Conservation (phyloP, 2,329 filamentous ascomycete species). For the Epichloe coenophiala region DNA sequence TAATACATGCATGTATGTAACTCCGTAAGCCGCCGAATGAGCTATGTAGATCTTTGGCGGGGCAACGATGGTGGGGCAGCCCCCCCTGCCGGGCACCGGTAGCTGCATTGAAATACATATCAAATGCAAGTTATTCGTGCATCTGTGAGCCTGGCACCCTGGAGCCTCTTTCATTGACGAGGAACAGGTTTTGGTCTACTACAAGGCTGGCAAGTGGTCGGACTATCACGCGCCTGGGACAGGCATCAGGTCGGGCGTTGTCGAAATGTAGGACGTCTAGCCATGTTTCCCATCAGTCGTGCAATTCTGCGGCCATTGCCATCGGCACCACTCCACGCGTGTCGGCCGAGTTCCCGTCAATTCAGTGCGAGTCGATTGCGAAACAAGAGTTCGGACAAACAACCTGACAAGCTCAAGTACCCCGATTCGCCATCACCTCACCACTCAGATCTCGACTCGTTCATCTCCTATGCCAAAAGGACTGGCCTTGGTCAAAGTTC, state of each 20-base stretch:
- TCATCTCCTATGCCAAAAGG: slow-evolving; percentile 48
- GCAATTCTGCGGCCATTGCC: background rate
- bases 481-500: slow-evolving; percentile 39
- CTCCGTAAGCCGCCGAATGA: background rate
- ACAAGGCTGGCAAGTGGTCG: too few relatives aligned
- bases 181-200: too few relatives aligned
- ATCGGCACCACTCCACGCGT: background rate
- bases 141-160: background rate
- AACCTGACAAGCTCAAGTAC: slow-evolving; percentile 17
- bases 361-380: background rate
- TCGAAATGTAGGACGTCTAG: background rate
- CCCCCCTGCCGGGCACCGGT: too few relatives aligned
- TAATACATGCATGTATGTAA: too few relatives aligned
- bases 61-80: background rate
- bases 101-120: background rate
- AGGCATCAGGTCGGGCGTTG: background rate
- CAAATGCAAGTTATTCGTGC: background rate
- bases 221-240: too few relatives aligned
- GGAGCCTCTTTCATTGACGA: background rate
- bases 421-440: slow-evolving; percentile 32
- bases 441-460: slow-evolving; percentile 52
- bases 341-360: background rate
- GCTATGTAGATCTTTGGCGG: background rate
- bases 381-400: background rate
- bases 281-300: background rate